phyloP scores from a whole-genome alignment of 257 asterid genomes.

The Mitragyna speciosa region DNA sequence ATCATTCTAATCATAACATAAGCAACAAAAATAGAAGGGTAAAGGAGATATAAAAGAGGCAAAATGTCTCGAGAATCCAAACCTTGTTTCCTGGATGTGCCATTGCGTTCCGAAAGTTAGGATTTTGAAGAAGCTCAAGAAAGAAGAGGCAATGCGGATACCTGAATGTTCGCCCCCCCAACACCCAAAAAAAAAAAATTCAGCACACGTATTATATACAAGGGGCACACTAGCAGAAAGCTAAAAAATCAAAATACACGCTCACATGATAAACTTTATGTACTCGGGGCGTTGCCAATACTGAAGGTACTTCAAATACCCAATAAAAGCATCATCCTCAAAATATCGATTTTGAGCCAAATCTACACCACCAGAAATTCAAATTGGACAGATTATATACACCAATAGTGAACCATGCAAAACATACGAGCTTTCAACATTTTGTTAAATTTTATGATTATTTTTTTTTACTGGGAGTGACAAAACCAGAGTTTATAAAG shows the following conservation, averaged over 20 bases:
- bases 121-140: slow-evolving; percentile 88
- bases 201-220: not conserved
- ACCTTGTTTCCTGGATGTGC: slow-evolving; percentile 98
- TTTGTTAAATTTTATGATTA: no score
- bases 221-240: not conserved
- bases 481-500: no score
- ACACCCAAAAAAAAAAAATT: not conserved
- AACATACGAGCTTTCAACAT: no score
- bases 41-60: not conserved
- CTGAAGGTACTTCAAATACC: slow-evolving; percentile 88
- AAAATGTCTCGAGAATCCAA: not conserved
- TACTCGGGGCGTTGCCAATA: slow-evolving; percentile 95
- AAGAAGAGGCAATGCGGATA: slow-evolving; percentile 92
- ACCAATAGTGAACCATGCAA: not conserved
- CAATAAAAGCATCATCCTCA: slow-evolving; percentile 91
- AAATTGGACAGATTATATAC: not conserved
- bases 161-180: slow-evolving; percentile 37
- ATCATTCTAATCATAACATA: not conserved
- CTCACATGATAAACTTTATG: slow-evolving; percentile 79
- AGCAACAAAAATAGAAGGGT: not conserved
- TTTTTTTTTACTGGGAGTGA: no score
- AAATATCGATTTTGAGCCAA: slow-evolving; percentile 94
- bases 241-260: not conserved
- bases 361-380: slow-evolving; percentile 47
- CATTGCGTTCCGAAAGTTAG: slow-evolving; percentile 84